A percentile compares a stretch with the other conserved stretches of the same genome.
phyloP scores from a whole-genome alignment of 495 filamentous ascomycete species.

The Bacidia gigantensis region DNA sequence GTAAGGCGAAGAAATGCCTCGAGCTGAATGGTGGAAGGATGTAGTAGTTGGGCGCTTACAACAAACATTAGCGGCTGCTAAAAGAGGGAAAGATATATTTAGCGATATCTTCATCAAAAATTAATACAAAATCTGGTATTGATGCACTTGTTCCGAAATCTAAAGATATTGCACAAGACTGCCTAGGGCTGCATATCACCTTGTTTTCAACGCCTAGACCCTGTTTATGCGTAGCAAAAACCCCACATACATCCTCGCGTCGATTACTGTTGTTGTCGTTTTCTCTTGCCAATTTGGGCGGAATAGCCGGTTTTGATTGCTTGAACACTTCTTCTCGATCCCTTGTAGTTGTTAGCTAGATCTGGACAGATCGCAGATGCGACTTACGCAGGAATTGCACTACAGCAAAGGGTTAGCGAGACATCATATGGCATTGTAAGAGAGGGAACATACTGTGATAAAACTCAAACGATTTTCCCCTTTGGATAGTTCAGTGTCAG shows the following conservation, averaged over 20 bases:
- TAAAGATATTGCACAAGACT: not conserved
- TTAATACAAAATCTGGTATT: not conserved
- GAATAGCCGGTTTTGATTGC: slow-evolving; percentile 99
- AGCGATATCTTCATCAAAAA: not conserved
- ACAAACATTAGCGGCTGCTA: not conserved
- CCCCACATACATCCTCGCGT: not conserved
- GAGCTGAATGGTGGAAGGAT: not conserved
- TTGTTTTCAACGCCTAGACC: too few species aligned
- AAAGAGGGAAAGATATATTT: too few species aligned
- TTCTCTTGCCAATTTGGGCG: slow-evolving; percentile 92
- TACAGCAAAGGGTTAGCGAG: too few species aligned
- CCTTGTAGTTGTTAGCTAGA: slow-evolving; percentile 85
- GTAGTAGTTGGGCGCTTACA: not conserved
- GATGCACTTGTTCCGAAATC: not conserved
- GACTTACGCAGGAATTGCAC: too few species aligned
- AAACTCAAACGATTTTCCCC: slow-evolving; percentile 92
- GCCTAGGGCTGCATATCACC: not conserved
- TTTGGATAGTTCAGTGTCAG: slow-evolving; percentile 79
- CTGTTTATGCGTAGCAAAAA: not conserved
- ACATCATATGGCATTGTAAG: too few species aligned
- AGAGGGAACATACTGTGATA: too few species aligned
- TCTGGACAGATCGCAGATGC: too few species aligned
- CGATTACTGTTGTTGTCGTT: slow-evolving; percentile 31
- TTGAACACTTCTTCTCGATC: slow-evolving; percentile 77
- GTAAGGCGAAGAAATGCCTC: not conserved